Evolutionary conservation across 306 rosid species (phyloP), one percentile per base, ranked within the genome.

Genomic region (Herpetospermum pedunculosum): DNA sequence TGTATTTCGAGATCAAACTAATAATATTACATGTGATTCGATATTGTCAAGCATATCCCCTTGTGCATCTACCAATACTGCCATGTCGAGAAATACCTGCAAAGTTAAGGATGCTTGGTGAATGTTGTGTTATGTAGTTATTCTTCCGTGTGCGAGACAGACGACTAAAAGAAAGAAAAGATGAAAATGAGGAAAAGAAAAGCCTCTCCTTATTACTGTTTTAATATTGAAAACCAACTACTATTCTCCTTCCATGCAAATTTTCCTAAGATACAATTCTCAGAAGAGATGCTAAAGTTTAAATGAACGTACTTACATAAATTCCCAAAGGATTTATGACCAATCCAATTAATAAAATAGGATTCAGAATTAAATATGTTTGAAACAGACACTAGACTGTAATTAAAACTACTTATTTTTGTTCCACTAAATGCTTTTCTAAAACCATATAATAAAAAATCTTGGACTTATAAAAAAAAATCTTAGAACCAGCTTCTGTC

Each of bases 21-120:
- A 72, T 8, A 32, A 25, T 25, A 75, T 79, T 86, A 89, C 98
- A 82, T 89, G 97, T 43, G 94, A 68, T 84, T 94, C 98, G 37
- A 94, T 94, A 76, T 91, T 91, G 84, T 91, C 83, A 44, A 94
- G 98, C 85, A 94, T 81, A 71, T 91, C 98, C 53, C 97, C 98
- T 70, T 91, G 98, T 13, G 96, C 89, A 74, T 91, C 96, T 57
- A 94, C 97, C 80, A 94, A 80, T 72, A 94, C 97, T 0, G 98
- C 95, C 88, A 94, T 87, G 52, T 91, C 98, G 77, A 91, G 72
- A 84, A 89, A 94, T 84, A 89, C 92, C 98, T 94, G 90, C 81
- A 62, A 62, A 16, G 63, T 69, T 69, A 3, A 69, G 15, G 23
- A 41, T 32, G 32, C 15, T 46, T 44, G 23, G 25, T 41, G 1